Evolutionary conservation across 345 rosid species (phyloP).

Genomic region (Gossypium turneri): DNA sequence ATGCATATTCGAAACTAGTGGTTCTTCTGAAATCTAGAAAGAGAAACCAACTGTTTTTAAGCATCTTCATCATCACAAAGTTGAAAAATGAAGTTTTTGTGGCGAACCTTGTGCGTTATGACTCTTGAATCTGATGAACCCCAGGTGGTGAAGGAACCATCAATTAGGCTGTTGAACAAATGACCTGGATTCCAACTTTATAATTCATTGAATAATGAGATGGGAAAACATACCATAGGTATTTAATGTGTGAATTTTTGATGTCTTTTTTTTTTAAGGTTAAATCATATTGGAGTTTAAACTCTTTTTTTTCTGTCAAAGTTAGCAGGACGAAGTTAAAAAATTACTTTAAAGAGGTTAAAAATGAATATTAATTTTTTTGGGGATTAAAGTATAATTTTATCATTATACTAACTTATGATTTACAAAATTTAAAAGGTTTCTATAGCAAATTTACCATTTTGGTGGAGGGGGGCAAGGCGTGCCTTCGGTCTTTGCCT

Average conservation of each 20-base stretch:
- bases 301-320: too few species aligned
- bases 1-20: slow-evolving; percentile 59
- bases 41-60: slow-evolving; percentile 24
- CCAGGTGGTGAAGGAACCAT: slow-evolving; percentile 9
- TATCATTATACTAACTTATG: too few species aligned
- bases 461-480: too few species aligned
- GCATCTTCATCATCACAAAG: slow-evolving; percentile 64
- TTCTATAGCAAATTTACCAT: too few species aligned
- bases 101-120: slow-evolving; percentile 72
- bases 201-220: slow-evolving; percentile 43
- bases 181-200: slow-evolving; percentile 73
- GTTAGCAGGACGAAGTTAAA: too few species aligned
- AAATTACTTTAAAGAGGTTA: too few species aligned
- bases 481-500: too few species aligned
- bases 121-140: slow-evolving; percentile 36
- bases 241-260: not conserved
- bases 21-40: slow-evolving; percentile 34
- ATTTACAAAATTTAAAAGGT: too few species aligned
- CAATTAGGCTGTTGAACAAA: slow-evolving; percentile 39
- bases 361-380: too few species aligned
- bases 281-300: too few species aligned
- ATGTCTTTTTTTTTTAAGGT: not conserved
- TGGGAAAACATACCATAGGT: slow-evolving; percentile 35
- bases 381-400: rapidly evolving
- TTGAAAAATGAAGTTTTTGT: slow-evolving; percentile 53